Conservation (phyloP, 2,329 filamentous ascomycete genomes). For the Pseudodiploospora longispora region DNA sequence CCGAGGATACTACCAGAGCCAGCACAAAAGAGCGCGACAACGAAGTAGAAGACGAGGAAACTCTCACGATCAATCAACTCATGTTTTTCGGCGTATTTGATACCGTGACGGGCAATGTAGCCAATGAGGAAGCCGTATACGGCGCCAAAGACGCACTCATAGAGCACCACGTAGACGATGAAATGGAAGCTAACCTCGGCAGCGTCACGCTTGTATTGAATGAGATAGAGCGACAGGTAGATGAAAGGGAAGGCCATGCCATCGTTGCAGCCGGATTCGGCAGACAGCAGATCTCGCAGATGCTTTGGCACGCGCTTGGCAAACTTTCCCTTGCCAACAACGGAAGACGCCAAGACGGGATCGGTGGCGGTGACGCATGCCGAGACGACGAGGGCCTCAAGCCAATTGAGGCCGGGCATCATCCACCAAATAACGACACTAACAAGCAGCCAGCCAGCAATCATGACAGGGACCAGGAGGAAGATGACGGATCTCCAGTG, state of each 20-base stretch:
- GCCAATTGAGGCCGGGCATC: slow-evolving; percentile 69
- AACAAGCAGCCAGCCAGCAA: slow-evolving; percentile 86
- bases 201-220: slow-evolving; percentile 67
- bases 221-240: slow-evolving; percentile 84
- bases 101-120: slow-evolving; percentile 83
- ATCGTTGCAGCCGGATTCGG: slow-evolving; percentile 97
- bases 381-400: slow-evolving; percentile 78
- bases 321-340: slow-evolving; percentile 98
- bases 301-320: slow-evolving; percentile 96
- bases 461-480: slow-evolving; percentile 92
- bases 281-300: slow-evolving; percentile 86
- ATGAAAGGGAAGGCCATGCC: slow-evolving; percentile 99
- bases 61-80: slow-evolving; percentile 92
- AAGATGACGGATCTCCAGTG: slow-evolving; percentile 92
- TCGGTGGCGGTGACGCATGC: slow-evolving; percentile 97
- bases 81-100: slow-evolving; percentile 76
- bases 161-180: slow-evolving; percentile 82
- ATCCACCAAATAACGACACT: slow-evolving; percentile 95
- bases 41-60: slow-evolving; percentile 98
- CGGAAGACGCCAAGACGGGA: slow-evolving; percentile 91
- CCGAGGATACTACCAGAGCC: slow-evolving; percentile 87
- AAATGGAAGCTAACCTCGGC: slow-evolving; percentile 71
- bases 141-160: slow-evolving; percentile 91
- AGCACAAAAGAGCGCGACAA: slow-evolving; percentile 89
- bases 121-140: slow-evolving; percentile 81